A percentile compares a stretch with the other conserved stretches of the same genome.
Evolutionary conservation across 2,329 filamentous ascomycete genomes (phyloP).

Genomic region (Clonostachys chloroleuca): DNA sequence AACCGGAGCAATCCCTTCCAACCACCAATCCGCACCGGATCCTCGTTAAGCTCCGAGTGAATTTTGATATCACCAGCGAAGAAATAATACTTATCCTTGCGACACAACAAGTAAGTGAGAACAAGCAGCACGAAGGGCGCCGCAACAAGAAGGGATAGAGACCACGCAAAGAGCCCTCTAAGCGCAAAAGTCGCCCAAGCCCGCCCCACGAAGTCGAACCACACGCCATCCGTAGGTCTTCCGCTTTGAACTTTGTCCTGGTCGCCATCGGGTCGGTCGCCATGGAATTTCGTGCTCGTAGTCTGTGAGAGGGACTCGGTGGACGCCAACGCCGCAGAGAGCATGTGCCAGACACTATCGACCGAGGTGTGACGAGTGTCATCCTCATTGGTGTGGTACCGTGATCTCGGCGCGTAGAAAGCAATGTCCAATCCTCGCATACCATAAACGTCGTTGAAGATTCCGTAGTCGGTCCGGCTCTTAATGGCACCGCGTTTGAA

Average conservation of each 20-base stretch:
- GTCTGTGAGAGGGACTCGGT: constrained; percentile 67
- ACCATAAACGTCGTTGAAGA: constrained; percentile 74
- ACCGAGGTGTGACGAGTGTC: constrained; percentile 74
- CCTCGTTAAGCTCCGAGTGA: constrained; percentile 52
- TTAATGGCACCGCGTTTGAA: constrained; percentile 75
- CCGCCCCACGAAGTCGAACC: constrained; percentile 88
- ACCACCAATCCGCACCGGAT: constrained; percentile 64
- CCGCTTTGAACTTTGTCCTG: constrained; percentile 63
- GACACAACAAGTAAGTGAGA: constrained; percentile 64
- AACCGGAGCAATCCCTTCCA: constrained; percentile 82
- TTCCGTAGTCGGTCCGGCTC: constrained; percentile 85
- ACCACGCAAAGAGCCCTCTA: constrained; percentile 82
- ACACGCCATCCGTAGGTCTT: constrained; percentile 67
- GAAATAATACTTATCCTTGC: constrained; percentile 81
- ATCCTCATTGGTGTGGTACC: constrained; percentile 91
- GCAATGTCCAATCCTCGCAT: constrained; percentile 88
- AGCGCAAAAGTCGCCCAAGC: constrained; percentile 75
- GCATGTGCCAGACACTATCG: constrained; percentile 85
- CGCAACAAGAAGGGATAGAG: constrained; percentile 75
- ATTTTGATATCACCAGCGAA: constrained; percentile 61
- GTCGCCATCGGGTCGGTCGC: constrained; percentile 47
- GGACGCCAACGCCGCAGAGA: constrained; percentile 76
- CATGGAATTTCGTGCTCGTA: constrained; percentile 61
- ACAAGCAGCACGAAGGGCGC: constrained; percentile 70
- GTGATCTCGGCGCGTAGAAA: constrained; percentile 79